phyloP scores from a whole-genome alignment of 192 early-diverging fungal genomes.

The Backusella circina region DNA sequence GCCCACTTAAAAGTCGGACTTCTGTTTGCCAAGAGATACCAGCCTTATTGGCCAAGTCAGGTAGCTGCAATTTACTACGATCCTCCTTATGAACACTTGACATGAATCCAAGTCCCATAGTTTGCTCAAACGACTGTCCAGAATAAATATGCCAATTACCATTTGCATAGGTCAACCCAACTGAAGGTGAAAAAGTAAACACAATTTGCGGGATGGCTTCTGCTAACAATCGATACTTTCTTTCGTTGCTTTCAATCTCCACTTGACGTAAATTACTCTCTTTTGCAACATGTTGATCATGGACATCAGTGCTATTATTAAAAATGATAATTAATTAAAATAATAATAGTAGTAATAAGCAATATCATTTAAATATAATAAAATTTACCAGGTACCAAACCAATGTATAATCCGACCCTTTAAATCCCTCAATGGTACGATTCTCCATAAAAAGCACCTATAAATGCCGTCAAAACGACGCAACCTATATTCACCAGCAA shows the following conservation, averaged over 20 bases:
- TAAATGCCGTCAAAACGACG: constrained; percentile 53
- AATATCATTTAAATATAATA: not conserved
- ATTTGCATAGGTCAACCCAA: constrained; percentile 51
- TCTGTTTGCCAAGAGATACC: constrained; percentile 45
- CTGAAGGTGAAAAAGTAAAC: constrained; percentile 47
- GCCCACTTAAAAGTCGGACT: constrained; percentile 37
- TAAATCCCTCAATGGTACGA: constrained; percentile 46
- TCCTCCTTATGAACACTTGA: constrained; percentile 53
- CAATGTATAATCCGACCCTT: constrained; percentile 53
- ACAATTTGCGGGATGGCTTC: constrained; percentile 62
- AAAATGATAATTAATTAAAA: not conserved
- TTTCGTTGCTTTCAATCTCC: constrained; percentile 52
- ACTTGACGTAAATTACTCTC: constrained; percentile 41
- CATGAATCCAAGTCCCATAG: constrained; percentile 51
- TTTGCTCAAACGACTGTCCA: constrained; percentile 44
- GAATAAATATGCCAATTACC: constrained; percentile 54
- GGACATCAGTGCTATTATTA: constrained; percentile 48
- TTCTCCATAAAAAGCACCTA: constrained; percentile 50
- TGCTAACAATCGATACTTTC: constrained; percentile 53
- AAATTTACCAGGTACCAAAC: constrained; percentile 43
- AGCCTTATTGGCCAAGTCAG: constrained; percentile 34
- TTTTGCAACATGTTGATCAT: constrained; percentile 50
- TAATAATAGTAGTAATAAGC: not conserved
- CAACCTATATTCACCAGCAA: constrained; percentile 48
- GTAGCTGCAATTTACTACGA: constrained; percentile 40